phyloP scores from a whole-genome alignment of 305 asterid genomes.

The Fraxinus platypoda region DNA sequence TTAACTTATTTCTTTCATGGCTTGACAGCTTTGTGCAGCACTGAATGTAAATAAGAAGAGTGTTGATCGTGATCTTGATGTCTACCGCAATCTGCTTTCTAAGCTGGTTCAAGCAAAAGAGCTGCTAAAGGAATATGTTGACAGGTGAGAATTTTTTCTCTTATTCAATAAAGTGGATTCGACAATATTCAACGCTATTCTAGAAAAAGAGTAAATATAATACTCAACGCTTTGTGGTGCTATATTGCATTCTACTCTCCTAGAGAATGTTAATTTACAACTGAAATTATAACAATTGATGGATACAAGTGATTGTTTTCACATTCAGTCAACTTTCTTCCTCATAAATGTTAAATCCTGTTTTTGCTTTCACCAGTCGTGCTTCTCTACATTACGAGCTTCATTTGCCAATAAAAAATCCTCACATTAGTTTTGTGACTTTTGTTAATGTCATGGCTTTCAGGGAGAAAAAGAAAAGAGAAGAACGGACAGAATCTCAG shows the following conservation, averaged over 20 bases:
- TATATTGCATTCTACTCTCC: not conserved
- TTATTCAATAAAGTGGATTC: not conserved
- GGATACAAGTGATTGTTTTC: not conserved
- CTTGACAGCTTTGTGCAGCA: constrained; percentile 83
- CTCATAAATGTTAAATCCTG: not conserved
- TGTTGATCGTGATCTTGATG: constrained; percentile 95
- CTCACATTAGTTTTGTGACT: not conserved
- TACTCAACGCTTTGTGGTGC: not conserved
- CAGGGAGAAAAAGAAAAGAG: constrained; percentile 72
- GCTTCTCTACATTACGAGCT: not conserved
- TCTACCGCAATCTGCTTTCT: constrained; percentile 91
- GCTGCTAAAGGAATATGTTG: constrained; percentile 81
- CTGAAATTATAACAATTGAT: not conserved
- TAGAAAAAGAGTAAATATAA: not conserved
- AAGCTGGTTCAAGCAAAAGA: constrained; percentile 99
- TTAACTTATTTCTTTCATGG: constrained; percentile 21
- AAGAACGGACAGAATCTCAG: constrained; percentile 60
- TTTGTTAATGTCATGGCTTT: not conserved
- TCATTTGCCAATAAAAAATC: not conserved
- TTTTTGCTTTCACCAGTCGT: not conserved
- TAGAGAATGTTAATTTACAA: not conserved
- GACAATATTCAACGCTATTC: not conserved
- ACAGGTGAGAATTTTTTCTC: constrained; percentile 54
- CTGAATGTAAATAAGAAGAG: constrained; percentile 84
- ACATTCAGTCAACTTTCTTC: not conserved